Conservation (phyloP, 2,329 filamentous ascomycete species). For the Colletotrichum coccodes region DNA sequence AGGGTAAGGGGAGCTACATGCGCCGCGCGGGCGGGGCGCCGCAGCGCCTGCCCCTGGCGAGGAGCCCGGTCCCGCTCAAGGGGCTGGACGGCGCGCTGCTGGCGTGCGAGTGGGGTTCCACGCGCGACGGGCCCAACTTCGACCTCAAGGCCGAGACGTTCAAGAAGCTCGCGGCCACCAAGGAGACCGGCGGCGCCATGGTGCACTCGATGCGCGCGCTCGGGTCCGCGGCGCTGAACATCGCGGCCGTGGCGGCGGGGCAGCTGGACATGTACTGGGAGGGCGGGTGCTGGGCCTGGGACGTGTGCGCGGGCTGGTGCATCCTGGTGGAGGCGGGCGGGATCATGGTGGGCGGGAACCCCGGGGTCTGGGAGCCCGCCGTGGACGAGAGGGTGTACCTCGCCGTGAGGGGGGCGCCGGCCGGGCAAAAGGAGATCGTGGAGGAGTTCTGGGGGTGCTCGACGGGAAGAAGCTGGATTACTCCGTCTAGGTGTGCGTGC, state of each 20-base stretch:
- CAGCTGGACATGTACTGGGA: slow-evolving; percentile 83
- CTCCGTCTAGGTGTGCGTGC: slow-evolving; percentile 11
- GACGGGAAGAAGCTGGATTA: slow-evolving; percentile 65
- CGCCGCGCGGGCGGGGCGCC: slow-evolving; percentile 54
- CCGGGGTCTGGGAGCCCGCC: slow-evolving; percentile 74
- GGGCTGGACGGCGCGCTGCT: slow-evolving; percentile 73
- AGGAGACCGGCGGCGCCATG: slow-evolving; percentile 76
- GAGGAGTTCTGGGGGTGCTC: slow-evolving; percentile 73
- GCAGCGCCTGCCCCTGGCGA: slow-evolving; percentile 51
- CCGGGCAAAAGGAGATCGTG: slow-evolving; percentile 69
- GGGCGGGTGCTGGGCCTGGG: slow-evolving; percentile 86
- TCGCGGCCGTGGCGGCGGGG: slow-evolving; percentile 78
- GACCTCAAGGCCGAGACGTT: slow-evolving; percentile 76
- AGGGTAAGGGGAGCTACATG: slow-evolving; percentile 73
- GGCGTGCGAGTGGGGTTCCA: slow-evolving; percentile 78
- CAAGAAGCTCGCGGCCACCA: slow-evolving; percentile 64
- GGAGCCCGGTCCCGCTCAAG: slow-evolving; percentile 63
- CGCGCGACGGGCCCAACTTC: slow-evolving; percentile 76
- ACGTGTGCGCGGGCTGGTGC: slow-evolving; percentile 85
- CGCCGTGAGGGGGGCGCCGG: slow-evolving; percentile 68
- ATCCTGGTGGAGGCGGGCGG: slow-evolving; percentile 81
- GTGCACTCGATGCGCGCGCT: slow-evolving; percentile 78
- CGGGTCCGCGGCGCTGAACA: slow-evolving; percentile 79
- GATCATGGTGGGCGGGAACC: slow-evolving; percentile 77
- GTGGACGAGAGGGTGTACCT: slow-evolving; percentile 71